Conservation (phyloP, 306 rosid genomes). For the Abrus pulchellus region DNA sequence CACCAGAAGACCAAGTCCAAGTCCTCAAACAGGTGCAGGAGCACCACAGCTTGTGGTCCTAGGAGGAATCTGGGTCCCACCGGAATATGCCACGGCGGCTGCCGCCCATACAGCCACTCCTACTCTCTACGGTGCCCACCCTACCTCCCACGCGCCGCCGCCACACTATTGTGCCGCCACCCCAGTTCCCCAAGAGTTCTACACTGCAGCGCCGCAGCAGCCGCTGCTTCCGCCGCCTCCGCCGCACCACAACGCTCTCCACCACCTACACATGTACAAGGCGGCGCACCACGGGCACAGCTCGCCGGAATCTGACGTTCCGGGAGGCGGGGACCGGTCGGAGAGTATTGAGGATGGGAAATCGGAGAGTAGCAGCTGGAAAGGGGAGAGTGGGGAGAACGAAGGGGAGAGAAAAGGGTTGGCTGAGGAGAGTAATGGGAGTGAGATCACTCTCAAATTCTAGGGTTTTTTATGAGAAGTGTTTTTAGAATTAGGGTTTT, state of each 20-base stretch:
- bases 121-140: slow-evolving; percentile 77
- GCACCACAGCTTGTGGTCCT: slow-evolving; percentile 84
- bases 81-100: slow-evolving; percentile 80
- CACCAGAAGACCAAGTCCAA: slow-evolving; percentile 93
- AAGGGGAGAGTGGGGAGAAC: slow-evolving; percentile 84
- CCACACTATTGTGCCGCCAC: slow-evolving; percentile 76
- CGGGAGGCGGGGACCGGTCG: slow-evolving; percentile 67
- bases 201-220: slow-evolving; percentile 56
- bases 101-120: slow-evolving; percentile 66
- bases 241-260: slow-evolving; percentile 65
- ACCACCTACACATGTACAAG: slow-evolving; percentile 81
- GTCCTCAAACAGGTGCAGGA: slow-evolving; percentile 81
- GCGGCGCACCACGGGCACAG: slow-evolving; percentile 60
- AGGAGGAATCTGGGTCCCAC: slow-evolving; percentile 98
- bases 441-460: slow-evolving; percentile 88
- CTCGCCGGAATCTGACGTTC: slow-evolving; percentile 66
- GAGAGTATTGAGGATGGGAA: slow-evolving; percentile 98
- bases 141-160: slow-evolving; percentile 69
- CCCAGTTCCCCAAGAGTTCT: slow-evolving; percentile 77
- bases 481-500: slow-evolving; percentile 46
- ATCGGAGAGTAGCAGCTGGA: slow-evolving; percentile 98
- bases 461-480: slow-evolving; percentile 36
- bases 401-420: slow-evolving; percentile 72
- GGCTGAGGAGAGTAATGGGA: slow-evolving; percentile 78
- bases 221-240: slow-evolving; percentile 58